Percentiles rank a stretch among this genome's conserved stretches.
Conservation (phyloP, 495 filamentous ascomycete genomes). For the Penicillium cosmopolitanum region DNA sequence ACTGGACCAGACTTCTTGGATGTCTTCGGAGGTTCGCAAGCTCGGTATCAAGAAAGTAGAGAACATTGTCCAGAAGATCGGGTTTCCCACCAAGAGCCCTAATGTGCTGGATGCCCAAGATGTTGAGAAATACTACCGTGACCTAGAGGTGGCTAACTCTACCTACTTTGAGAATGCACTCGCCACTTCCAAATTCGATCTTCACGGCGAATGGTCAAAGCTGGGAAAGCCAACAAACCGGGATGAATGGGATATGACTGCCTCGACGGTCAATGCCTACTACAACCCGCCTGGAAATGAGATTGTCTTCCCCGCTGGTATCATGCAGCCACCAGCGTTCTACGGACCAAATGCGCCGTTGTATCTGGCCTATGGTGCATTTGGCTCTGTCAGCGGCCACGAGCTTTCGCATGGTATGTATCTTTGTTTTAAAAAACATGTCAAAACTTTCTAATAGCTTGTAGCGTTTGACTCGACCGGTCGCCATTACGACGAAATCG, state of each 20-base stretch:
- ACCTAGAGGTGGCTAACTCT: conserved; percentile 53
- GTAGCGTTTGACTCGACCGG: conserved; percentile 71
- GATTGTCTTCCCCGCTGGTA: conserved; percentile 73
- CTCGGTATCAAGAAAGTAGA: conserved; percentile 68
- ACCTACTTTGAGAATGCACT: conserved; percentile 65
- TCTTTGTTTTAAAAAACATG: background rate
- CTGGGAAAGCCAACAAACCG: conserved; percentile 65
- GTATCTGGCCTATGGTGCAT: conserved; percentile 71
- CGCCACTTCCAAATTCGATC: conserved; percentile 50
- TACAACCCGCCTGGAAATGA: conserved; percentile 67
- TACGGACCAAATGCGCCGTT: conserved; percentile 61
- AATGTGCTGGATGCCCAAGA: conserved; percentile 62
- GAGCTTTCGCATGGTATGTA: conserved; percentile 67
- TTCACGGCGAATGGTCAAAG: conserved; percentile 56
- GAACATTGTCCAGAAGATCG: conserved; percentile 75
- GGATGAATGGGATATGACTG: conserved; percentile 66
- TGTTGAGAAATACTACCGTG: conserved; percentile 61
- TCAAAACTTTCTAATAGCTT: conserved; percentile 2
- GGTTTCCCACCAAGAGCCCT: conserved; percentile 68
- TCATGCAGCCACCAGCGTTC: conserved; percentile 73
- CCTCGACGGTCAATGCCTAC: conserved; percentile 65
- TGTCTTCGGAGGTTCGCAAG: conserved; percentile 66
- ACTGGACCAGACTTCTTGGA: conserved; percentile 64
- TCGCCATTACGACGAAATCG: conserved; percentile 67
- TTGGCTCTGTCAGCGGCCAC: conserved; percentile 72